Conservation (phyloP, 2,329 filamentous ascomycete species). For the Cercospora sp. region DNA sequence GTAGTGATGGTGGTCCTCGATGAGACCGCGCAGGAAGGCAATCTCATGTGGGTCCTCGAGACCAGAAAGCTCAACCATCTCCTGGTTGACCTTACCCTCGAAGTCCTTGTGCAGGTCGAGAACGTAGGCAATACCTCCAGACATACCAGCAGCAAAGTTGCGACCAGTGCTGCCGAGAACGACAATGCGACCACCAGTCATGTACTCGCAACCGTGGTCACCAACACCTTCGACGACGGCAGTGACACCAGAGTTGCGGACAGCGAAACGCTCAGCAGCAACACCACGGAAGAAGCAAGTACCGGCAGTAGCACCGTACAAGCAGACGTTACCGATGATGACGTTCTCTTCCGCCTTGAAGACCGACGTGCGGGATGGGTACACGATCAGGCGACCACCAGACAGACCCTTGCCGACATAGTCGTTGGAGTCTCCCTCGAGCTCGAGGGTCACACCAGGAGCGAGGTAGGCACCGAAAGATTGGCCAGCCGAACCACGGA, state of each 20-base stretch:
- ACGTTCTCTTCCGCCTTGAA: slow-evolving; percentile 98
- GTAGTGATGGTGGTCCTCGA: slow-evolving; percentile 97
- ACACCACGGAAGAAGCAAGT: slow-evolving; percentile 96
- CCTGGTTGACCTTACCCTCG: slow-evolving; percentile 88
- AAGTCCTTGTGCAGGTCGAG: slow-evolving; percentile 90
- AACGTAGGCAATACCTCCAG: slow-evolving; percentile 93
- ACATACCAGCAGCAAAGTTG: slow-evolving; percentile 98
- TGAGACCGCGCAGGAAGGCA: slow-evolving; percentile 83
- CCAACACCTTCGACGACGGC: slow-evolving; percentile 96
- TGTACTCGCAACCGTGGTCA: slow-evolving; percentile 97
- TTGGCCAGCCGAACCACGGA: slow-evolving; percentile 93
- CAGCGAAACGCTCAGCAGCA: slow-evolving; percentile 92
- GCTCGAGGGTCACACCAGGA: slow-evolving; percentile 87
- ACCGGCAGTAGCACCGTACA: slow-evolving; percentile 90
- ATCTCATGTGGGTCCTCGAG: slow-evolving; percentile 86
- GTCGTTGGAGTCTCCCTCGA: slow-evolving; percentile 94
- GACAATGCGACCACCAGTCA: slow-evolving; percentile 91
- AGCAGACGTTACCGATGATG: slow-evolving; percentile 87
- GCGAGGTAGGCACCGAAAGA: slow-evolving; percentile 95
- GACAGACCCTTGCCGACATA: slow-evolving; percentile 96
- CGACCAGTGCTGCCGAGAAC: slow-evolving; percentile 86
- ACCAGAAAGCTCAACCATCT: slow-evolving; percentile 90
- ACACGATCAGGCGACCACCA: slow-evolving; percentile 88
- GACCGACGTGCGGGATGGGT: slow-evolving; percentile 83
- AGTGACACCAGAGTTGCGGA: slow-evolving; percentile 92